Evolutionary conservation across 805 yeast genomes (phyloP).

Genomic region (Ogataea zsoltii): DNA sequence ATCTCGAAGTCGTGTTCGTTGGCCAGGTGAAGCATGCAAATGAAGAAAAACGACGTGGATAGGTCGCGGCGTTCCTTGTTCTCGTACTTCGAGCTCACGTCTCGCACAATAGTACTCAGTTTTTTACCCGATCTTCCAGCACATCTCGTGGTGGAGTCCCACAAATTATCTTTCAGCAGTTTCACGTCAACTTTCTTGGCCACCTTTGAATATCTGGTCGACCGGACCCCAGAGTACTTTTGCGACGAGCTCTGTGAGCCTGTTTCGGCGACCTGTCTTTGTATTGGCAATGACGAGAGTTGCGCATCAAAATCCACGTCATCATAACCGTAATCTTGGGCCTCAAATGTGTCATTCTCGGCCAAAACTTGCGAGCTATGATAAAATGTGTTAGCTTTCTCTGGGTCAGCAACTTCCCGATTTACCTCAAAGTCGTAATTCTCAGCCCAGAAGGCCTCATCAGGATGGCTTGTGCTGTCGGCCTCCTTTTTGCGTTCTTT

Average conservation of each 20-base stretch:
- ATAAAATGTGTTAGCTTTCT: conserved; percentile 24
- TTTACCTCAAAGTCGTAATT: conserved; percentile 42
- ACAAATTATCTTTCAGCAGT: conserved; percentile 69
- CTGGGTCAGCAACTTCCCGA: conserved; percentile 34
- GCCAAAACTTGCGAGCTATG: conserved; percentile 7
- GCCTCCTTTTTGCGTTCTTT: conserved; percentile 26
- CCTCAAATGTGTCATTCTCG: conserved; percentile 37
- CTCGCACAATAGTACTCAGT: conserved; percentile 27
- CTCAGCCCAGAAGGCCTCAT: conserved; percentile 73
- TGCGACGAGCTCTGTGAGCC: conserved; percentile 8
- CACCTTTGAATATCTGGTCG: conserved; percentile 57
- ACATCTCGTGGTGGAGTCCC: conserved; percentile 45
- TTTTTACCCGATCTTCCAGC: conserved; percentile 26
- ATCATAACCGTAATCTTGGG: conserved; percentile 35
- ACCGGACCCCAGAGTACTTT: conserved; percentile 32
- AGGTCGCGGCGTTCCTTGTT: conserved; percentile 61
- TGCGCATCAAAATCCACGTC: conserved; percentile 17
- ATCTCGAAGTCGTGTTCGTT: conserved; percentile 77
- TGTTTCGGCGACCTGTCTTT: not conserved
- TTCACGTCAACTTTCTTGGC: conserved; percentile 82
- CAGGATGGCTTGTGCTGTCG: conserved; percentile 35
- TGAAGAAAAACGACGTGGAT: conserved; percentile 83
- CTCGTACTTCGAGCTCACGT: conserved; percentile 48
- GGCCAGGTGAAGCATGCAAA: conserved; percentile 80
- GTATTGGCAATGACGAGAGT: conserved; percentile 3